phyloP scores from a whole-genome alignment of 2,329 filamentous ascomycete species.

The Claviceps arundinis region DNA sequence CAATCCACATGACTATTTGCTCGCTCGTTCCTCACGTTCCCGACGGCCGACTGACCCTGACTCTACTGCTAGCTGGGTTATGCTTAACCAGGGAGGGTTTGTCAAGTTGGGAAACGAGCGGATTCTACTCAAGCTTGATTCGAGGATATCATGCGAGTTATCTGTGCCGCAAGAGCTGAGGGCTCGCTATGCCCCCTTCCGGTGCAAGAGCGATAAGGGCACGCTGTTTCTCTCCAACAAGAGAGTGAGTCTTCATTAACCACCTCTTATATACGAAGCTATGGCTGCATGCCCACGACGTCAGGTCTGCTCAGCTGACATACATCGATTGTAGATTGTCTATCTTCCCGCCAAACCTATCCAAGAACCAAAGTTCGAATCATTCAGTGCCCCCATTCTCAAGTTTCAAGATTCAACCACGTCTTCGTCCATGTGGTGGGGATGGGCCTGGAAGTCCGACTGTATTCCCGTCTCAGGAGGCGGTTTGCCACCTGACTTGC shows the following conservation, averaged over 20 bases:
- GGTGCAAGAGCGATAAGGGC: conserved; percentile 61
- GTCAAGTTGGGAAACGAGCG: conserved; percentile 76
- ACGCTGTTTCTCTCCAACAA: conserved; percentile 74
- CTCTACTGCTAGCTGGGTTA: conserved; percentile 64
- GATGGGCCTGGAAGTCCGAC: conserved; percentile 76
- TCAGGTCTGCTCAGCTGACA: neutral
- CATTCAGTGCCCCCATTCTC: conserved; percentile 78
- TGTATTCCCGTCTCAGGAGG: conserved; percentile 74
- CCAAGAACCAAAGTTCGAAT: conserved; percentile 51
- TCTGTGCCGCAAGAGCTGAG: conserved; percentile 53
- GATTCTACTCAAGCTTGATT: conserved; percentile 66
- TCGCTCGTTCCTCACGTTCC: conserved; percentile 21
- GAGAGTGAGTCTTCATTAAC: conserved; percentile 41
- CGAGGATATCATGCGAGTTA: conserved; percentile 64
- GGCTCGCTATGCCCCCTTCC: conserved; percentile 48
- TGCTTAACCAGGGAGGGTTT: conserved; percentile 70
- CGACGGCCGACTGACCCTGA: conserved; percentile 34
- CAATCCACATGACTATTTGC: conserved; percentile 28
- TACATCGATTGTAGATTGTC: conserved; percentile 48
- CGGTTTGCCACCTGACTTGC: conserved; percentile 61
- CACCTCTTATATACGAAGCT: neutral
- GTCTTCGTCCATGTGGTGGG: conserved; percentile 72
- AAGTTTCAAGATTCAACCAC: conserved; percentile 80
- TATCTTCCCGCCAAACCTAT: conserved; percentile 68
- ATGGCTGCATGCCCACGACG: neutral